Evolutionary conservation across 495 filamentous ascomycete genomes (phyloP), one percentile per base, ranked within the genome.

Genomic region (Chaetomium tenue): DNA sequence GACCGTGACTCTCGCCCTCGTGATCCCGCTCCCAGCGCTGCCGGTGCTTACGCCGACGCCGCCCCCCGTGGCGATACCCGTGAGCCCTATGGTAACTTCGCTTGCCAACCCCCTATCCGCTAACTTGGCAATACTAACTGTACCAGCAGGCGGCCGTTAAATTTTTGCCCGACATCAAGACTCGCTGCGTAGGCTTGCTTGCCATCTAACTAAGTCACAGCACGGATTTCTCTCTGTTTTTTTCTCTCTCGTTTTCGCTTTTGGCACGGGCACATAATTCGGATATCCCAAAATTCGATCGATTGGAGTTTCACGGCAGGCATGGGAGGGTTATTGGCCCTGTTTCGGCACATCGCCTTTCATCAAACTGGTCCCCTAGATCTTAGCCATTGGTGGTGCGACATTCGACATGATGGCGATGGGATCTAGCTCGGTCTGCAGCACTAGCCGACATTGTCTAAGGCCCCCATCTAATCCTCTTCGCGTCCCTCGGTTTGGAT

Each of bases 1-100:
- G 76, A 79, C 58, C 75, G 80, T 6, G 79, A 80, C 56, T 77
- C 70, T 58, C 71, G 75, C 55, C 78, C 81, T 67, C 81, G 83
- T 48, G 83, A 84, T 57, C 68, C 79, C 22, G 78, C 76, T 64
- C 70, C 84, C 53, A 74, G 74, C 58, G 74, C 75, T 55, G 79
- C 75, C 61, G 72, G 74, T 51, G 78, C 76, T 67, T 83, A 87
- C 66, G 82, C 78, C 67, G 87, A 87, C 48, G 69, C 83, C 58
- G 86, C 82, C 66, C 79, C 86, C 72, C 86, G 87, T 65, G 80
- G 80, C 66, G 87, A 88, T 42, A 75, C 77, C 65, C 86, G 88
- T 64, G 88, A 75, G 64, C 72, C 72, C 39, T 75, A 75, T 52
- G 72, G 72, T 75, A 75, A 58, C 23, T 5, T 16, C 18, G 40